A percentile compares a stretch with the other conserved stretches of the same genome.
phyloP scores from a whole-genome alignment of 768 basidiomycete species.

The Gymnopilus dilepis region DNA sequence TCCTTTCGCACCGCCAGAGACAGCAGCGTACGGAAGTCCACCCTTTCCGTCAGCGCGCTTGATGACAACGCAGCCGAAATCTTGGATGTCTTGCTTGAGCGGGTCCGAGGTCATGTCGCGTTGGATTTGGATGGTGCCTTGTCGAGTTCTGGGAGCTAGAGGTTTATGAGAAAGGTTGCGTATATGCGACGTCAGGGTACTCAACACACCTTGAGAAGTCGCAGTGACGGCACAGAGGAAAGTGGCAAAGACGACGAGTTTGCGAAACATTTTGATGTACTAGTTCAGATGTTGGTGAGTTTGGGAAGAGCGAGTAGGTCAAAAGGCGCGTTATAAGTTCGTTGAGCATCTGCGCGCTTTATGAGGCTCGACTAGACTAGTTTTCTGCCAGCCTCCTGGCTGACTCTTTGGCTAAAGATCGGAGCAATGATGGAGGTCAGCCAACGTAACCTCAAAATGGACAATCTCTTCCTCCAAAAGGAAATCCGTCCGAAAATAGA shows the following conservation, averaged over 20 bases:
- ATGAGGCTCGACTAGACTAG: background rate
- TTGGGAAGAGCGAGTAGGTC: background rate
- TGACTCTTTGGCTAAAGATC: background rate
- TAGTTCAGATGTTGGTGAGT: no score
- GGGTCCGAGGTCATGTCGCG: conserved; percentile 3
- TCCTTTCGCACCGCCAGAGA: background rate
- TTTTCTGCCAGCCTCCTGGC: background rate
- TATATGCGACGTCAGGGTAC: background rate
- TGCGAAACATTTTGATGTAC: background rate
- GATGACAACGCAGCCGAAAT: conserved; percentile 6
- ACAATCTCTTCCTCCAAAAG: background rate
- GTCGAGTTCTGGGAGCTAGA: background rate
- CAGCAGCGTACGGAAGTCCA: background rate
- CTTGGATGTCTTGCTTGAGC: conserved; percentile 4
- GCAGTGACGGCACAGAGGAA: background rate
- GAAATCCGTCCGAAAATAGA: background rate
- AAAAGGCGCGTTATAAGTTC: background rate
- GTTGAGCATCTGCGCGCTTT: background rate
- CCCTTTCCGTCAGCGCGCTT: background rate
- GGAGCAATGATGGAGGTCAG: background rate
- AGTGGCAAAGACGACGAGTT: background rate
- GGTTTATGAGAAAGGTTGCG: background rate
- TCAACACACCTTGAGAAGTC: background rate
- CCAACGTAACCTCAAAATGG: background rate
- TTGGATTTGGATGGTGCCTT: background rate